Base-by-base conservation (phyloP, 2,329 filamentous ascomycete genomes). In the Pestalotiopsis sp. region DNA sequence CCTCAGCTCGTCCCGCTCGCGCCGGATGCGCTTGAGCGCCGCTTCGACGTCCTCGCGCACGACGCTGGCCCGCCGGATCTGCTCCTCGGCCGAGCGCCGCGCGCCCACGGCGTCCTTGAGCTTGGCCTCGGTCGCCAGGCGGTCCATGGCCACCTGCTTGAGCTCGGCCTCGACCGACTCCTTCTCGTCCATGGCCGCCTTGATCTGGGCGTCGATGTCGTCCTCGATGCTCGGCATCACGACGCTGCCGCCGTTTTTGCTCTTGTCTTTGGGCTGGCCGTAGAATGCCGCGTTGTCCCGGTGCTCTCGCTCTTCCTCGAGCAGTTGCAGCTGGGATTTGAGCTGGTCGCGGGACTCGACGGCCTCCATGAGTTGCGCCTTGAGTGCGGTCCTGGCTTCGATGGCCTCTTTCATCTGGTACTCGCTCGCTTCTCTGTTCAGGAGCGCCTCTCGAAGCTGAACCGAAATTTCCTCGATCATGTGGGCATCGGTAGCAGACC, bases 31-130 rank as follows among this genome's bases (percentile, higher is more conserved):
- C 39, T 26, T 26, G 3, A 44, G 40, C n/a, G n/a, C 6, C 14
- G 60, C 35, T 22, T 63, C 40, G 14, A 63, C 20, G 11, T 22
- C 40, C n/a, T 63, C 39, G 39, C 40, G n/a, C 22, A 13, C 60
- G 2, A 22, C 24, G 60, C 38, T 17, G 39, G 60, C 60, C 20
- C 48, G 44, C 6, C 60, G n/a, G 13, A 52, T 52, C 40, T 63
- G 60, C 20, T 63, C 60, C 39, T 63, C 60, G 20, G 40, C 40
- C n/a, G 22, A 24, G 17, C 60, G 26, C 38, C 40, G 39, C 2
- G 60, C 60, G 38, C 20, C 60, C 11, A 52, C 60, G 22, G 60
- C 40, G n/a, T 63, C 60, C 40, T 63, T 63, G 9, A 63, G 60
- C 39, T 52, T 44, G n/a, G 60, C 38, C 38, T 63, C 60, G n/a